Percentiles rank a stretch among this genome's conserved stretches.
These are phyloP conservation scores for Epichloe typhina DNA, from an alignment of 2,329 filamentous ascomycete species.

Conservation along the genomic window DNA sequence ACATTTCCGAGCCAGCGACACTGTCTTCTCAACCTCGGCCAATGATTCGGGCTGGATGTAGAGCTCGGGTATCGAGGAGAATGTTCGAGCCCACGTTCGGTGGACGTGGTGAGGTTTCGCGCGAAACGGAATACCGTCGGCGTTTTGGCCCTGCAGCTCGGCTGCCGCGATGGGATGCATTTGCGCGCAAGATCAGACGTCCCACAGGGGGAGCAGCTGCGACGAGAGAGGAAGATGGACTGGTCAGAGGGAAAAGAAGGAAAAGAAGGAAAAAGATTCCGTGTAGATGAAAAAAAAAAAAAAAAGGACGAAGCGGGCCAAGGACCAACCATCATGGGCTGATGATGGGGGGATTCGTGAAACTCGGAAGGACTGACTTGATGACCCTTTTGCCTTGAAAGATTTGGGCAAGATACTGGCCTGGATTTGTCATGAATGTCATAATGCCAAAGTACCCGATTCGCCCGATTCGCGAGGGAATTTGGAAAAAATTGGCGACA, in stretches of 20 bases:
- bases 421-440: neutral
- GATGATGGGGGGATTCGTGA: too few species aligned
- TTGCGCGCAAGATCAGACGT: neutral
- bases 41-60: slow-evolving; percentile 76
- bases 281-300: neutral
- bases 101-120: slow-evolving; percentile 61
- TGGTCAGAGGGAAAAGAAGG: neutral
- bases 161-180: slow-evolving; percentile 25
- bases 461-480: neutral
- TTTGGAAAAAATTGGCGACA: neutral
- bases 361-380: too few species aligned
- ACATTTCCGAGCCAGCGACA: slow-evolving; percentile 68
- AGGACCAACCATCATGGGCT: neutral
- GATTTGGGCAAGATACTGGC: neutral
- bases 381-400: neutral
- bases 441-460: neutral
- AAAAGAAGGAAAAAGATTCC: too few species aligned
- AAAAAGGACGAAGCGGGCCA: neutral
- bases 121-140: slow-evolving; percentile 54
- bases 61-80: slow-evolving; percentile 77
- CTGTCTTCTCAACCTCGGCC: slow-evolving; percentile 68
- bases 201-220: neutral
- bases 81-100: slow-evolving; percentile 90
- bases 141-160: slow-evolving; percentile 18
- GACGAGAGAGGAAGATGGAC: neutral